Evolutionary conservation across 306 rosid species (phyloP), one percentile per base, ranked within the genome.

Genomic region (Elaeagnus macrophylla): DNA sequence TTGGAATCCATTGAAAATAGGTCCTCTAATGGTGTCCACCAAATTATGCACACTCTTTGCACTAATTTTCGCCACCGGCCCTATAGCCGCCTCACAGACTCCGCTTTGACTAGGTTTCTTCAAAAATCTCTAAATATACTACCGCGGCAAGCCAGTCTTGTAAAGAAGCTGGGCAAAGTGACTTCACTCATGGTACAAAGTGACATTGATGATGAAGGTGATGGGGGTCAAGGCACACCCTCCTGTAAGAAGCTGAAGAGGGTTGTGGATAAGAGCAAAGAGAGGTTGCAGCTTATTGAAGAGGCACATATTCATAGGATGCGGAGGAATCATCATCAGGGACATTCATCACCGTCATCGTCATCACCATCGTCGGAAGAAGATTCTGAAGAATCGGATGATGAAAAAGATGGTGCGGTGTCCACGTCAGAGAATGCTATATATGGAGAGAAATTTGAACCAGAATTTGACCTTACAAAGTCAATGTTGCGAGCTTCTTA

Each of bases 351-450:
- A 8, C 1, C 54, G 1, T 51, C 72, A 7, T 66, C 72, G 40
- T 57, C 25, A 19, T 15, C 40, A 12, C 53, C 44, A 1, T 54
- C 17, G 19, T 47, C 51, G 10, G 74, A 54, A 52, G 78, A 75
- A 6, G 61, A 53, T 6, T 60, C 44, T 25, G 73, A 60, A 17
- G 49, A 45, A 12, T 45, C 49, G 1, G 14, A 5, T 12, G 16
- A 45, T 8, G 64, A 53, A 0, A 75, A 58, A 2, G 82, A 67
- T 5, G 79, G 67, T 6, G 66, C 67, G 7, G 71, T 60, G 14
- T 74, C 79, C 6, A 71, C 83, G 13, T 84, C 79, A 45, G 96
- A 88, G 75, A 94, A 88, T 15, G 79, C 84, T 0, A 19, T 83
- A 14, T 87, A 69, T 25, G 77, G 56, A n/a, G 79, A 84, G 73